Base-by-base conservation (phyloP, 192 early-diverging fungal genomes). In the Diversispora eburnea region DNA sequence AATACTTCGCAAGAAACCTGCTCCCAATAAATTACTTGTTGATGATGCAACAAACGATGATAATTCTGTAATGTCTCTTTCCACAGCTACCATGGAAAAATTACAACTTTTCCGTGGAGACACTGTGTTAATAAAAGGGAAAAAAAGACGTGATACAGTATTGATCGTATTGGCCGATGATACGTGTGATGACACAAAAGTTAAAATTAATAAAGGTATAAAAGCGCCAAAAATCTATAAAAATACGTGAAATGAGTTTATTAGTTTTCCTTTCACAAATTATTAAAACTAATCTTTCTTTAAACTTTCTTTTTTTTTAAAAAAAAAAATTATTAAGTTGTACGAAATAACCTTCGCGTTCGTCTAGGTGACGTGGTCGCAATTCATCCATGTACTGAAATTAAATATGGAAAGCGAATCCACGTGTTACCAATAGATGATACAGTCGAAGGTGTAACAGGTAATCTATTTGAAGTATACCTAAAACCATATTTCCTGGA, bases 401-500 rank as follows among this genome's bases (percentile, higher is more conserved):
- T 99, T 87, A 93, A 96, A 84, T 96, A 97, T 79, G 97, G 95
- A 69, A 91, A 92, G 81, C 93, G 94, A 74, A 94, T 99, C 77
- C 94, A 98, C 69, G 95, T 98, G 49, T 84, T 97, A 48, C 97
- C 97, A 52, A 95, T 98, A 67, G 96, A 98, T 81, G 97, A 99
- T 81, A 95, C 96, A 71, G 88, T 99, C 70, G 97, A 99, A 82
- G 97, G 97, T 42, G 82, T 99, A 64, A 94, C 95, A 13, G 97
- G 96, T 45, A 97, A 98, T 79, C 84, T 99, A 74, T 99, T 99
- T 78, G 97, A 99, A 75, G 91, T 94, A 61, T 98, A 93, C 82
- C 84, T 99, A 60, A 99, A 99, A 85, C 96, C 96, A 43, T 99
- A 99, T 84, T 99, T 99, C 80, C 74, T 95, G 80, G 95, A 99